Percentiles rank a stretch among this genome's conserved stretches.
These are phyloP conservation scores for Cercospora sesami DNA, from an alignment of 2,329 filamentous ascomycete genomes.

Conservation along the genomic window DNA sequence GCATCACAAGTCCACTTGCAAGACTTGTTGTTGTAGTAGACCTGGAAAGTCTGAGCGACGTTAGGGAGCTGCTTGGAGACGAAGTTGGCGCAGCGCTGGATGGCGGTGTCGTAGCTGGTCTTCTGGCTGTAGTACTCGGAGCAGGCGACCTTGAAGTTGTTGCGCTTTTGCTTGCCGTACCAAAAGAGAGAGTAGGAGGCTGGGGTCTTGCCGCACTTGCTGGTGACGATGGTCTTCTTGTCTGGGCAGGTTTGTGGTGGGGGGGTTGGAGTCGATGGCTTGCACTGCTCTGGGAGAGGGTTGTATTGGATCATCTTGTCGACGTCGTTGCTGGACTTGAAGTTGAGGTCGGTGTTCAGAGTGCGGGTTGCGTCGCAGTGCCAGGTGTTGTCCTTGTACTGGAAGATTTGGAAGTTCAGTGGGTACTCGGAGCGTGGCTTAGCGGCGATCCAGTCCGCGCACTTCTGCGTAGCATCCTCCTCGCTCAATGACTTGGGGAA, in stretches of 20 bases:
- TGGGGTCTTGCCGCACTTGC: neutral
- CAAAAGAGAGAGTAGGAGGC: neutral
- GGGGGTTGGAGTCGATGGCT: neutral
- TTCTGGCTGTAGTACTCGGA: neutral
- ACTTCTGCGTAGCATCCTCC: neutral
- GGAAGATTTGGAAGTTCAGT: neutral
- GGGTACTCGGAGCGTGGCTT: neutral
- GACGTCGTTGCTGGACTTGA: neutral
- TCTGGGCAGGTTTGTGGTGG: neutral
- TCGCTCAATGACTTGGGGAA: neutral
- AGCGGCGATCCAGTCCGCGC: neutral
- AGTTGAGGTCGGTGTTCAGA: slow-evolving; percentile 3
- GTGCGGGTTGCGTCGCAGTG: neutral
- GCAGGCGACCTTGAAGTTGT: neutral
- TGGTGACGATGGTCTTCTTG: slow-evolving; percentile 1
- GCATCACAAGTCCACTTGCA: neutral
- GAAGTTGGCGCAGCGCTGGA: slow-evolving; percentile 3
- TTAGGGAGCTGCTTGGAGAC: neutral
- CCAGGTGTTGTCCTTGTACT: neutral
- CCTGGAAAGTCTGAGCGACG: neutral
- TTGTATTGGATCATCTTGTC: slow-evolving; percentile 1
- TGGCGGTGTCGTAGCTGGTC: neutral
- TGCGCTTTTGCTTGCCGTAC: neutral
- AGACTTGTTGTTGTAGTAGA: neutral
- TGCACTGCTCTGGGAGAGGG: neutral